Base-by-base conservation (phyloP, 495 filamentous ascomycete species). In the Penicillium roqueforti region DNA sequence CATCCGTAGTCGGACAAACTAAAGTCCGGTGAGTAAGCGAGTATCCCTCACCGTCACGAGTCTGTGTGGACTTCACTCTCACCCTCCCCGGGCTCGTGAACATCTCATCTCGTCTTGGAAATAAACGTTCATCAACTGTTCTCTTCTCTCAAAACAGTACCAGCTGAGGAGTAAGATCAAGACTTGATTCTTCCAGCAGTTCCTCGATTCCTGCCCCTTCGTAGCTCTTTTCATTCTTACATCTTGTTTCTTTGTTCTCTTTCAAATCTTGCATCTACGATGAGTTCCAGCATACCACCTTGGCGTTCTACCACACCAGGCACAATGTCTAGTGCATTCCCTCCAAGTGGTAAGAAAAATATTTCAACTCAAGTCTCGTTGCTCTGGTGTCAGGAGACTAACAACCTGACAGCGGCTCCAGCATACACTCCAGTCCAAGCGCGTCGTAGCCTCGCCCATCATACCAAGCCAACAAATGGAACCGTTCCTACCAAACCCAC, bases 381-480 rank as follows among this genome's bases (percentile, higher is more conserved):
- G 14, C 10, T 14, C 29, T 38, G 14, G 32, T 25, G 29, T 26
- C 43, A 20, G n/a, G 14, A 42, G 38, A 42, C 56, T 61, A 37
- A 64, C 55, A 36, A 8, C 4, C 28, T 4, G 19, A 19, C 52
- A 76, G 73, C 67, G 16, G 58, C 68, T 43, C 72, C 75, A 59
- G 77, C 78, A 48, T 81, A 79, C 58, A 76, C 72, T 39, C 70
- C 76, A 53, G 78, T 81, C 16, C 77, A 73, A 69, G 73, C 73
- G 57, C 73, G 74, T 58, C 74, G 73, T 76, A 76, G 68, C 62
- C 66, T 77, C 54, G 60, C 62, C 45, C 53, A 58, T 55, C 54
- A 65, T 48, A 51, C 54, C 42, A 53, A 54, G 45, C 38, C 67
- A 54, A 47, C 65, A 16, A 67, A 70, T 31, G 66, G 65, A 54